Conservation (phyloP, 257 asterid species). For the Solanum okadae region DNA sequence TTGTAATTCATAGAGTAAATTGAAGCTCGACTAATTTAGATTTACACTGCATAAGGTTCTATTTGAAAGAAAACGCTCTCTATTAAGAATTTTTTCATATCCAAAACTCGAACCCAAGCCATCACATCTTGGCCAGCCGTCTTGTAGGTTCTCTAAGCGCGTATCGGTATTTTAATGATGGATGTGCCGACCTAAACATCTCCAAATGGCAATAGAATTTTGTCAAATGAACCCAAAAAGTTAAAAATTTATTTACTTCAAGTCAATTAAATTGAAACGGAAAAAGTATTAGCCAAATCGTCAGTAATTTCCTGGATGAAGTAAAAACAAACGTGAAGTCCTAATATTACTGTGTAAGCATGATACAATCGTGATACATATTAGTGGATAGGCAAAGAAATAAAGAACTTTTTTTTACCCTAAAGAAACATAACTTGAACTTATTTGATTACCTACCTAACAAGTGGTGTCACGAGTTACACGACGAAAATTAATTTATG, state of each 20-base stretch:
- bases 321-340: neutral
- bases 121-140: neutral
- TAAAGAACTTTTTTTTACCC: neutral
- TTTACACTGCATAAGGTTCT: no score
- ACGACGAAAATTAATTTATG: neutral
- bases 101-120: neutral
- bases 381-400: neutral
- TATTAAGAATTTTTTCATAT: no score
- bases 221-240: neutral
- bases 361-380: neutral
- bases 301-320: neutral
- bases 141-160: neutral
- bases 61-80: no score
- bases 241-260: neutral
- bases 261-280: neutral
- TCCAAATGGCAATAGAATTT: neutral
- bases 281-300: neutral
- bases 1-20: neutral
- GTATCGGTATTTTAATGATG: neutral
- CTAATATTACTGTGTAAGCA: neutral
- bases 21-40: neutral
- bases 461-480: neutral
- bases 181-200: neutral
- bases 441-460: neutral
- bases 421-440: neutral